Conservation (phyloP, 192 early-diverging fungal genomes). For the Entomortierella parvispora region DNA sequence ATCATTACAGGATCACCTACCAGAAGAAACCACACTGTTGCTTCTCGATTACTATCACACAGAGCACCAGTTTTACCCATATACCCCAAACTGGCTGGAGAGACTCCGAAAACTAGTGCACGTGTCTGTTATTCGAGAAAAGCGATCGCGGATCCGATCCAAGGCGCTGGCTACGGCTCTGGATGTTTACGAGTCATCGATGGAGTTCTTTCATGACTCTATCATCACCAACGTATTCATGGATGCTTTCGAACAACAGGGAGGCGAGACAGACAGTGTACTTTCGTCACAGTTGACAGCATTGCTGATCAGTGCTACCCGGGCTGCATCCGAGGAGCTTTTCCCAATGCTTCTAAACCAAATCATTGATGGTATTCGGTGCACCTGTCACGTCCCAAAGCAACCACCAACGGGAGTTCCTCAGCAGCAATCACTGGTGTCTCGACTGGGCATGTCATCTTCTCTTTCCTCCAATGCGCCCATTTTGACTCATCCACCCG, state of each 20-base stretch:
- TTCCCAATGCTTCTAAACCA: conserved; percentile 51
- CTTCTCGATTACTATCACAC: conserved; percentile 61
- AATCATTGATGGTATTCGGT: conserved; percentile 50
- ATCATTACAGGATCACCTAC: conserved; percentile 50
- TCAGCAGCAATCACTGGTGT: conserved; percentile 27
- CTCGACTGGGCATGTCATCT: conserved; percentile 48
- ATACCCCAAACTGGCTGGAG: conserved; percentile 62
- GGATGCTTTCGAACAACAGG: conserved; percentile 54
- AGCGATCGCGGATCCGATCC: conserved; percentile 42
- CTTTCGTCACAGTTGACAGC: conserved; percentile 46
- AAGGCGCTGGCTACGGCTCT: conserved; percentile 53
- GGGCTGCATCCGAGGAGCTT: conserved; percentile 34
- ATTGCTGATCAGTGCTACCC: conserved; percentile 51
- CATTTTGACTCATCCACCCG: not conserved
- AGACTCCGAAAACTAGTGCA: conserved; percentile 53
- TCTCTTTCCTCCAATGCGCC: conserved; percentile 24
- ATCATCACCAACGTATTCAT: conserved; percentile 55
- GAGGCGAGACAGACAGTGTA: conserved; percentile 46
- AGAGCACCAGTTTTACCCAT: conserved; percentile 64
- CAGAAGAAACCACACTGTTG: conserved; percentile 53
- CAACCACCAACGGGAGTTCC: conserved; percentile 3
- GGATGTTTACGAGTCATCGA: conserved; percentile 59
- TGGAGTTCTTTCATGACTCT: conserved; percentile 62
- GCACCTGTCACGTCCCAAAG: conserved; percentile 49
- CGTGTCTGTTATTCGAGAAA: conserved; percentile 54